Base-by-base conservation (phyloP, 2,329 filamentous ascomycete genomes). In the Trichoderma sp. region DNA sequence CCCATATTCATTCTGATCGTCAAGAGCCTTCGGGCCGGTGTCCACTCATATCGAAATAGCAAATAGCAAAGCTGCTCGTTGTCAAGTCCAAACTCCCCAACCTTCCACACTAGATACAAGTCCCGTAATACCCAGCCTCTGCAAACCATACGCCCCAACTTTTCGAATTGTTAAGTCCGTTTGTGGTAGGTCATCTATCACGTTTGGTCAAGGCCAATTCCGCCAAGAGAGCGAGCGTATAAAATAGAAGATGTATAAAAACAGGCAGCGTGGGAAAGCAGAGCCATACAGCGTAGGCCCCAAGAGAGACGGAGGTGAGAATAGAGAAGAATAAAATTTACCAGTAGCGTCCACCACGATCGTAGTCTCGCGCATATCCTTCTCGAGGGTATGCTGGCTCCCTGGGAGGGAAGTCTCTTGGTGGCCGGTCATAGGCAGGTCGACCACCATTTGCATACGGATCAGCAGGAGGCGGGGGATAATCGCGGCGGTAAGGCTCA, bases 401-500 rank as follows among this genome's bases (percentile, higher is more conserved):
- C 54, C 79, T 75, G 74, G 76, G 89, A 85, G 70, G 83, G 81
- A 75, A 80, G 61, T 87, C 85, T 52, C 85, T 81, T 10, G 85
- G 81, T 39, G 84, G 84, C 21, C 86, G 84, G 66, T 88, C 86
- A 72, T 89, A 89, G 3, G 86, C 43, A 59, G 69, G 84, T 32
- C 79, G 80, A 54, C 86, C 83, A 55, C 85, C 85, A 72, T 86
- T 87, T 73, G 80, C 82, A 74, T 90, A 90, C 59, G 87, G 86
- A 69, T 90, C 88, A 60, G 89, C 85, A 66, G 89, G 85, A 59
- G 88, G 87, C 72, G 89, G 86, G 75, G 89, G 86, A 76, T 91
- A 86, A 76, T 91, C 87, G 72, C 89, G 84, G 73, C 89, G 86
- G 81, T 95, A 96, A 34, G 91, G 90, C 75, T 96, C 93, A 69